Evolutionary conservation across 2,329 filamentous ascomycete species (phyloP).

Genomic region (Aulographum hederae): DNA sequence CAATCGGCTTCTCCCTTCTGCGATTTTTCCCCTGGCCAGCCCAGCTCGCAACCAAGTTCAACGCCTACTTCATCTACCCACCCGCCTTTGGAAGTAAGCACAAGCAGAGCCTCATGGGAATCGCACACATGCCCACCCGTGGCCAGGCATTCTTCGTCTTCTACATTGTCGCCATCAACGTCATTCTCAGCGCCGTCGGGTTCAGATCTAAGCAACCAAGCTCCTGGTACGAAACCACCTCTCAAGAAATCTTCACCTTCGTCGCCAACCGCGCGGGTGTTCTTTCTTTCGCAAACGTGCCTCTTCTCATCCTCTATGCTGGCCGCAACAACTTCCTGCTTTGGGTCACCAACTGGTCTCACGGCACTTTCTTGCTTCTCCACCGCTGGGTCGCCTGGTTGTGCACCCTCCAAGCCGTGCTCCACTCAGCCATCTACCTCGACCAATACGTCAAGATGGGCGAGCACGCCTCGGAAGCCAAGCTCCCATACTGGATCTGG

Average conservation of each 20-base stretch:
- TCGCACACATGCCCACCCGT: slow-evolving; percentile 1
- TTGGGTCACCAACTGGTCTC: slow-evolving; percentile 4
- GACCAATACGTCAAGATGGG: slow-evolving; percentile 12
- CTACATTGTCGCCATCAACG: slow-evolving; percentile 3
- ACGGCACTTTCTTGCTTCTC: slow-evolving; percentile 3
- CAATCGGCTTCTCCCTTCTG: slow-evolving; percentile 2
- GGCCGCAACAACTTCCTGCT: slow-evolving; percentile 5
- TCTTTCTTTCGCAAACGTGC: slow-evolving; percentile 1
- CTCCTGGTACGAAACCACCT: background rate
- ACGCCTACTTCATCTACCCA: slow-evolving; percentile 1
- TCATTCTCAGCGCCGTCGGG: slow-evolving; percentile 1
- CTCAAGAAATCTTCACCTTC: background rate
- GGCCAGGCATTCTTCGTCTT: slow-evolving; percentile 3
- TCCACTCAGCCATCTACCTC: slow-evolving; percentile 16
- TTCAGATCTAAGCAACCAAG: slow-evolving; percentile 1
- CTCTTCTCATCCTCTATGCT: slow-evolving; percentile 1
- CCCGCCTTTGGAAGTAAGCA: background rate
- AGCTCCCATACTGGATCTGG: slow-evolving; percentile 24
- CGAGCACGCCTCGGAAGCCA: slow-evolving; percentile 10
- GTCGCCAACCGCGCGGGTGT: slow-evolving; percentile 1
- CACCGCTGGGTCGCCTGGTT: slow-evolving; percentile 9
- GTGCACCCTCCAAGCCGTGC: slow-evolving; percentile 9
- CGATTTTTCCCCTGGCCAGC: slow-evolving; percentile 1
- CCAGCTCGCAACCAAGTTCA: slow-evolving; percentile 1
- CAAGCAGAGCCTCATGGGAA: background rate